Evolutionary conservation across 306 rosid genomes (phyloP), one percentile per base, ranked within the genome.

Genomic region (Castanea crenata): DNA sequence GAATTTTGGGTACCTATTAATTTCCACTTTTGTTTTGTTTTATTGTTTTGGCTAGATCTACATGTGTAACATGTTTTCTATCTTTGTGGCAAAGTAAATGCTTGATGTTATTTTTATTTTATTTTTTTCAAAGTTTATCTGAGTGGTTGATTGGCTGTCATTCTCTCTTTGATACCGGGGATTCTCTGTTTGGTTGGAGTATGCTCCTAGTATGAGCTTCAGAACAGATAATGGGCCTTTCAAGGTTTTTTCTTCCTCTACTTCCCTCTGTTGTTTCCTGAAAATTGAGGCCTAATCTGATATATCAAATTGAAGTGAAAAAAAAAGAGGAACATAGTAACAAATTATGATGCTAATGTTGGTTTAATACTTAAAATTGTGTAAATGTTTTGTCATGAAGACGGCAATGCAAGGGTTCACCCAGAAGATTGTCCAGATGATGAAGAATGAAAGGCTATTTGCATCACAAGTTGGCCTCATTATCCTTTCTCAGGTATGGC

Each of bases 401-500:
- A 86, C 77, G 56, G 99, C 99, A 75, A 95, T 95, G 99, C 91
- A 84, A 81, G 89, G 93, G 62, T 93, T 95, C 80, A 90, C 97
- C 79, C 84, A 91, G 93, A 91, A 95, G 84, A 91, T 95, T 85
- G 96, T 95, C 72, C 94, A 87, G 85, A 88, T 90, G 97, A 89
- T 95, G 98, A 93, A 91, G 86, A 83, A 73, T 79, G 97, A 95
- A 77, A 91, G 83, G 74, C 89, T 95, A 77, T 95, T 86, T 86
- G 92, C 93, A 57, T 88, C 99, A 73, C 96, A 95, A 85, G 98
- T 97, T 19, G 98, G 99, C 79, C 99, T 98, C 35, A 91, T 95
- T 21, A 91, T 95, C 83, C 90, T 95, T 80, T 91, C 99, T 18
- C 99, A 95, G 94, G 99, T 93, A 81, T 76, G 71, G 11, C 62